phyloP scores from a whole-genome alignment of 306 rosid species.

The Vicia sativa region DNA sequence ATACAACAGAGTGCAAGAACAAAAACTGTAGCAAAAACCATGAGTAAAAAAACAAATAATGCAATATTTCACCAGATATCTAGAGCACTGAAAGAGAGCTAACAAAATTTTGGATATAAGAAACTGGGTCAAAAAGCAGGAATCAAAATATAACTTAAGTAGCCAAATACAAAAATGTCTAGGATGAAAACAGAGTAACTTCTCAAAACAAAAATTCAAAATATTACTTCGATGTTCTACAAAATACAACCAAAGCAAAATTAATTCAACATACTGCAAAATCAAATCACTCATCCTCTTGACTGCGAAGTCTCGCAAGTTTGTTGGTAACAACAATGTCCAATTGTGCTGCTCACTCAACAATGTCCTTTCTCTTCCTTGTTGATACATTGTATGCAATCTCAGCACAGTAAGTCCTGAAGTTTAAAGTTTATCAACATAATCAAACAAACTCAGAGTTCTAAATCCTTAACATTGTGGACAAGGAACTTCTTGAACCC shows the following conservation, averaged over 20 bases:
- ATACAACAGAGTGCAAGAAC: no score
- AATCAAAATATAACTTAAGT: no score
- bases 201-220: no score
- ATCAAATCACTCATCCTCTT: conserved; percentile 65
- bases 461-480: conserved; percentile 53
- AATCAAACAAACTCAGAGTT: conserved; percentile 33
- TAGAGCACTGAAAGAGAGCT: no score
- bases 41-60: no score
- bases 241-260: conserved; percentile 17
- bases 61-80: no score
- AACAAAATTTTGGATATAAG: no score
- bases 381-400: conserved; percentile 71
- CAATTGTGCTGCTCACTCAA: conserved; percentile 77
- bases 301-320: conserved; percentile 77
- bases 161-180: no score
- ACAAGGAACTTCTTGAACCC: conserved; percentile 38
- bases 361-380: conserved; percentile 68
- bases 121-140: no score
- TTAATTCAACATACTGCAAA: neutral
- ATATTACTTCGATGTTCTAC: no score
- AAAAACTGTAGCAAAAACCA: no score
- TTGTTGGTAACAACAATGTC: conserved; percentile 80
- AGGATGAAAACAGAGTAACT: no score
- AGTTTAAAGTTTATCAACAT: conserved; percentile 6
- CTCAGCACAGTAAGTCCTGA: conserved; percentile 78